Evolutionary conservation across 2,329 filamentous ascomycete genomes (phyloP).

Genomic region (Metarhizium rileyi): DNA sequence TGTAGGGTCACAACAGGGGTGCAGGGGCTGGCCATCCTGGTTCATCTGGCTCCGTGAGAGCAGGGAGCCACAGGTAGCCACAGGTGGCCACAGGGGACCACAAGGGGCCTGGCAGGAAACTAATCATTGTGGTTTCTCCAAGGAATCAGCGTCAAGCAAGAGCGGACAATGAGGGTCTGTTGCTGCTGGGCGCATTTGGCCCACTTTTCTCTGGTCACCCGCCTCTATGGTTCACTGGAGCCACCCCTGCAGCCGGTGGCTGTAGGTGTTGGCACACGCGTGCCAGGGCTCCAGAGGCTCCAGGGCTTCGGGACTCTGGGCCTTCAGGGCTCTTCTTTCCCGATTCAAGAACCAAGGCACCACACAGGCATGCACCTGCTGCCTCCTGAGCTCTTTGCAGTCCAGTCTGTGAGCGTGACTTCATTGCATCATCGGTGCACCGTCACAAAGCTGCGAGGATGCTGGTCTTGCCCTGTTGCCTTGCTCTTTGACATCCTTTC

Average conservation of each 20-base stretch:
- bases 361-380: not conserved
- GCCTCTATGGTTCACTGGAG: not conserved
- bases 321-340: not conserved
- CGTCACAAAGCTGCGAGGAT: not conserved
- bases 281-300: not conserved
- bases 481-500: not conserved
- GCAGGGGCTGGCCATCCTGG: slow-evolving; percentile 5
- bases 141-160: slow-evolving; percentile 5
- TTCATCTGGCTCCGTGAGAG: not conserved
- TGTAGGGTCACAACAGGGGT: no score
- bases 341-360: no score
- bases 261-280: not conserved
- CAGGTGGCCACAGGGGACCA: not conserved
- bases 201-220: not conserved
- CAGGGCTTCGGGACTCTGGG: not conserved
- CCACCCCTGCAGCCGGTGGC: not conserved
- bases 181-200: not conserved
- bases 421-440: slow-evolving; percentile 1
- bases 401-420: no score
- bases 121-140: not conserved
- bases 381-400: not conserved
- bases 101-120: not conserved
- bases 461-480: not conserved
- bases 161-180: not conserved
- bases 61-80: not conserved